These are phyloP conservation scores for Ophiostoma triangulosporum DNA, from an alignment of 2,329 filamentous ascomycete species.

Conservation along the genomic window DNA sequence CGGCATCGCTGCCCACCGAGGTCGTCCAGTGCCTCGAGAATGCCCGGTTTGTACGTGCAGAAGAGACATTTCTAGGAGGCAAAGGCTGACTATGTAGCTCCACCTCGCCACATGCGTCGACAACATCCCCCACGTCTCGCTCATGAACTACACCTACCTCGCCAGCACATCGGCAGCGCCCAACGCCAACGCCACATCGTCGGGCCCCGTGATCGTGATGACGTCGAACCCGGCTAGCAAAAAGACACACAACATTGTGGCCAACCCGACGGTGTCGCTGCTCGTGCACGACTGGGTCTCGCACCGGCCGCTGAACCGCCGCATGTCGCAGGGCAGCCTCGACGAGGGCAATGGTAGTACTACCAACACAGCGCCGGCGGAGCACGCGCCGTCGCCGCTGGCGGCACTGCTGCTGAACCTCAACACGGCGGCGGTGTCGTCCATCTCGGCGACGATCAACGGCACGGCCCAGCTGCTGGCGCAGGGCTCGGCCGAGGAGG, in stretches of 20 bases:
- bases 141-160: slow-evolving; percentile 99
- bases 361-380: slow-evolving; percentile 22
- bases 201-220: slow-evolving; percentile 73
- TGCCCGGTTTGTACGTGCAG: slow-evolving; percentile 66
- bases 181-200: background rate
- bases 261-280: slow-evolving; percentile 78
- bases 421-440: slow-evolving; percentile 76
- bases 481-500: slow-evolving; percentile 65
- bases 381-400: slow-evolving; percentile 53
- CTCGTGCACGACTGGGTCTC: slow-evolving; percentile 98
- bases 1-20: slow-evolving; percentile 61
- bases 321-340: slow-evolving; percentile 45
- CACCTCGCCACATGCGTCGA: slow-evolving; percentile 84
- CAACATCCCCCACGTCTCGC: slow-evolving; percentile 76
- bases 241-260: slow-evolving; percentile 68
- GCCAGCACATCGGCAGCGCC: slow-evolving; percentile 39
- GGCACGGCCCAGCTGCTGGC: slow-evolving; percentile 67
- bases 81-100: slow-evolving; percentile 41
- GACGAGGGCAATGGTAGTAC: slow-evolving; percentile 5
- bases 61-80: background rate
- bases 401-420: slow-evolving; percentile 77
- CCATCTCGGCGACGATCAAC: slow-evolving; percentile 87
- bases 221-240: slow-evolving; percentile 70
- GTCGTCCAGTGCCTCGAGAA: slow-evolving; percentile 88
- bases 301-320: slow-evolving; percentile 66